A percentile compares a stretch with the other conserved stretches of the same genome.
Evolutionary conservation across 2,329 filamentous ascomycete species (phyloP).

Genomic region (Uncinocarpus reesii): DNA sequence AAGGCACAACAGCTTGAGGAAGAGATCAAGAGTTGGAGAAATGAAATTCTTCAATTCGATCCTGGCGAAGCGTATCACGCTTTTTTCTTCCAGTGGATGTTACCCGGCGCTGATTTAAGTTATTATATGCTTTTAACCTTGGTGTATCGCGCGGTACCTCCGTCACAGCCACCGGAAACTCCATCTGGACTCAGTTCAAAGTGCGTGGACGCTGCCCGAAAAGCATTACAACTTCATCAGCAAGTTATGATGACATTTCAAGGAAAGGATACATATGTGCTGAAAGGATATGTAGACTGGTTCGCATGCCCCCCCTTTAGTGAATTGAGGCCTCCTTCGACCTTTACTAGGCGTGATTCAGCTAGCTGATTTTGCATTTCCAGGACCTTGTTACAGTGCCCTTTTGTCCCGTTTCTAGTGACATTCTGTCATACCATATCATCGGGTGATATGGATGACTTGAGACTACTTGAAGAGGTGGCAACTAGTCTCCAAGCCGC

Average conservation of each 20-base stretch:
- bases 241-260: constrained; percentile 22
- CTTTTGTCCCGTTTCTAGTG: constrained; percentile 43
- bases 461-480: constrained; percentile 48
- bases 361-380: not conserved
- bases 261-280: constrained; percentile 22
- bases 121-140: constrained; percentile 30
- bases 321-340: not conserved
- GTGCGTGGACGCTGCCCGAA: constrained; percentile 31
- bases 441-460: constrained; percentile 43
- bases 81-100: constrained; percentile 22
- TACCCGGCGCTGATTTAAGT: constrained; percentile 28
- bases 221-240: constrained; percentile 28
- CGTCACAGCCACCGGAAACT: constrained; percentile 19
- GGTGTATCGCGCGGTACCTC: constrained; percentile 34
- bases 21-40: constrained; percentile 21
- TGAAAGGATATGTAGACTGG: constrained; percentile 31
- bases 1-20: constrained; percentile 24
- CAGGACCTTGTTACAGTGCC: constrained; percentile 35
- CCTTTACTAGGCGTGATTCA: not conserved
- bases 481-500: constrained; percentile 46
- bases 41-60: constrained; percentile 13
- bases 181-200: constrained; percentile 27
- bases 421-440: constrained; percentile 44
- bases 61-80: constrained; percentile 16
- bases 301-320: constrained; percentile 15